These are phyloP conservation scores for Penicillium sp. DNA, from an alignment of 2,329 filamentous ascomycete genomes.

Conservation along the genomic window DNA sequence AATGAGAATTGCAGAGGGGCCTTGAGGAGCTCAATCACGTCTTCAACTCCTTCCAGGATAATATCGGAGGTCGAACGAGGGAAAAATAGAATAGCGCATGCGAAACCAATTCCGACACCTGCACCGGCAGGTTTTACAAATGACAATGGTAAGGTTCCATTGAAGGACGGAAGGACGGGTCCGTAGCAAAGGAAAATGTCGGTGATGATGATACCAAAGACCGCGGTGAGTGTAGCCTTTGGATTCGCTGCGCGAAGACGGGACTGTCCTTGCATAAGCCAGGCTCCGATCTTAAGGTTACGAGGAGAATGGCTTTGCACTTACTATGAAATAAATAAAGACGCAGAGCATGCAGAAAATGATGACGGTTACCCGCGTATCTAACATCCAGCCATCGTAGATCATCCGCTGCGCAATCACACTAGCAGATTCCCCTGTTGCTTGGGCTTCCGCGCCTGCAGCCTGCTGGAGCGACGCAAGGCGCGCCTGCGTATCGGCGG, in stretches of 20 bases:
- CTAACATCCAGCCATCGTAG: constrained; percentile 54
- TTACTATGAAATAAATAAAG: constrained; percentile 51
- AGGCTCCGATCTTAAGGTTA: not conserved
- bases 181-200: constrained; percentile 54
- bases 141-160: constrained; percentile 42
- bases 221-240: constrained; percentile 51
- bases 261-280: constrained; percentile 30
- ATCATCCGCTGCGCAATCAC: constrained; percentile 45
- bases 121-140: constrained; percentile 54
- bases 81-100: constrained; percentile 53
- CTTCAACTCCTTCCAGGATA: constrained; percentile 42
- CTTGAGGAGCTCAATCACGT: constrained; percentile 34
- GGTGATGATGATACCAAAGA: constrained; percentile 55
- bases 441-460: constrained; percentile 32
- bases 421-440: constrained; percentile 30
- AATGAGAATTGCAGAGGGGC: constrained; percentile 38
- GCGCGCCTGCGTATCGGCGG: constrained; percentile 42
- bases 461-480: constrained; percentile 41
- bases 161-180: constrained; percentile 50
- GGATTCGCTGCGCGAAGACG: constrained; percentile 52
- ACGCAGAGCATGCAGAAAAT: constrained; percentile 46
- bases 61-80: constrained; percentile 56
- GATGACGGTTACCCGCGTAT: constrained; percentile 49
- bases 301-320: not conserved
- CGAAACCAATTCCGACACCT: constrained; percentile 52